Evolutionary conservation across 306 rosid genomes (phyloP).

Genomic region (Ormosia emarginata): DNA sequence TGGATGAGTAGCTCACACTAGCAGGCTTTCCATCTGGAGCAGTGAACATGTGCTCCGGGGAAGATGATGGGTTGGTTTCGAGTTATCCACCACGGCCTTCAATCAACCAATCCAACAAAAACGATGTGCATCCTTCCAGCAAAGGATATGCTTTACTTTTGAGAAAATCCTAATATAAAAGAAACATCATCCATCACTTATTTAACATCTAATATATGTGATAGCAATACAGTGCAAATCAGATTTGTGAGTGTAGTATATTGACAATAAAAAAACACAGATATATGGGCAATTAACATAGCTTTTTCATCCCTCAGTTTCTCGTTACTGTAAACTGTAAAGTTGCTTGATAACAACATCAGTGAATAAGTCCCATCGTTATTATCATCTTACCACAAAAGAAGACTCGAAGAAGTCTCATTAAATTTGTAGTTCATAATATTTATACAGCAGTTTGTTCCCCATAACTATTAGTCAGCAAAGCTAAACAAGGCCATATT

Average conservation of each 20-base stretch:
- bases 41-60: constrained; percentile 91
- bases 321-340: no score
- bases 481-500: not conserved
- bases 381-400: not conserved
- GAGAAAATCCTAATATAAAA: constrained; percentile 63
- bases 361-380: constrained; percentile 1
- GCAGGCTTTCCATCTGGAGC: constrained; percentile 84
- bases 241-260: no score
- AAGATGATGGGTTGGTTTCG: constrained; percentile 96
- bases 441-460: not conserved
- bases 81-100: constrained; percentile 72
- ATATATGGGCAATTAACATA: no score
- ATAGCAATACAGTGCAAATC: constrained; percentile 1
- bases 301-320: no score
- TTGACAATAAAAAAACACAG: no score
- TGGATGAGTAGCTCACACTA: constrained; percentile 94
- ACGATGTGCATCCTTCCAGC: constrained; percentile 81
- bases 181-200: constrained; percentile 22
- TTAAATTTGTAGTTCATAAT: not conserved
- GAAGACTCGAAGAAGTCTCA: not conserved
- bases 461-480: not conserved
- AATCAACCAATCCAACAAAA: constrained; percentile 98
- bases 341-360: not conserved
- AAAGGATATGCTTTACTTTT: constrained; percentile 86
- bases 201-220: not conserved